These are phyloP conservation scores for Gloeostereum incarnatum DNA, from an alignment of 768 basidiomycete genomes.

Conservation along the genomic window DNA sequence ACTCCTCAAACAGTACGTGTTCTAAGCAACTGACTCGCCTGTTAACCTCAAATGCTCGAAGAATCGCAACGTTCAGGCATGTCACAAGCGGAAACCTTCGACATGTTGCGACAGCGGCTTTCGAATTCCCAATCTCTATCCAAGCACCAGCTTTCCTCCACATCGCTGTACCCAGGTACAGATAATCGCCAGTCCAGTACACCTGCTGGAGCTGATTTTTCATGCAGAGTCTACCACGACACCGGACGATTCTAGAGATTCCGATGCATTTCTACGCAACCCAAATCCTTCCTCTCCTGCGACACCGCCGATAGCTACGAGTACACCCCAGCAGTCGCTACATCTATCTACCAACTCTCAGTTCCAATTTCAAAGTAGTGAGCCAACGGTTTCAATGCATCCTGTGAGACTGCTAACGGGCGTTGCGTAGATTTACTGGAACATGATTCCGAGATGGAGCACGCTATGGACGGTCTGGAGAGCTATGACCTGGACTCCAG, in stretches of 20 bases:
- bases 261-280: conserved; percentile 26
- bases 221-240: conserved; percentile 8
- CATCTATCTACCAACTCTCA: conserved; percentile 42
- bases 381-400: conserved; percentile 11
- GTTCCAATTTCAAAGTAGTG: conserved; percentile 55
- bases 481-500: conserved; percentile 37
- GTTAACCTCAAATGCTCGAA: conserved; percentile 11
- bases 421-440: conserved; percentile 48
- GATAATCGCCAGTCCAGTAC: conserved; percentile 8
- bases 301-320: conserved; percentile 40
- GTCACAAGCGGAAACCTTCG: conserved; percentile 35
- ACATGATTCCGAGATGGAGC: conserved; percentile 66
- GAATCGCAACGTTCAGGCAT: conserved; percentile 26
- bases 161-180: conserved; percentile 18
- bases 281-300: conserved; percentile 26
- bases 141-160: conserved; percentile 21
- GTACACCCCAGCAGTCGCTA: conserved; percentile 47
- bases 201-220: conserved; percentile 8
- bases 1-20: conserved; percentile 42
- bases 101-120: conserved; percentile 24
- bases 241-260: conserved; percentile 24
- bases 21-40: neutral
- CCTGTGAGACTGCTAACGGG: conserved; percentile 8
- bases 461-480: conserved; percentile 45
- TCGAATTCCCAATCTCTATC: conserved; percentile 24